Percentiles rank a stretch among this genome's conserved stretches.
phyloP scores from a whole-genome alignment of 2,329 filamentous ascomycete species.

The Fusarium poae region DNA sequence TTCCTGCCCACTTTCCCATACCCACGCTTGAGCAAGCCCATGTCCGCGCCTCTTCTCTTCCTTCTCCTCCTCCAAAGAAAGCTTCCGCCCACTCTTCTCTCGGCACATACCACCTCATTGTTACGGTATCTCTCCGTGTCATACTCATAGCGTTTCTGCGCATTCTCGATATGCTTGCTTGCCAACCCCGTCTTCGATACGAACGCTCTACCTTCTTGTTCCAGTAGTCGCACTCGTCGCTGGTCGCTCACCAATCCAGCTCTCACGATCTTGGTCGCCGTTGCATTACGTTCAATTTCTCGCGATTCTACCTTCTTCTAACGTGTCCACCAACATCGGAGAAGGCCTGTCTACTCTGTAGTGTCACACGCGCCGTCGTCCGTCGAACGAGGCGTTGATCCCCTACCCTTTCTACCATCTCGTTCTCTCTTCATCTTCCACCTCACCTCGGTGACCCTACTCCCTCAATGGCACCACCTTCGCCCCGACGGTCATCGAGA shows the following conservation, averaged over 20 bases:
- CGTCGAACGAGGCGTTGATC: neutral
- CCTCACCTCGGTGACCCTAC: constrained; percentile 49
- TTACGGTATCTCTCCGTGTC: constrained; percentile 37
- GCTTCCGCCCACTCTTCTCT: constrained; percentile 50
- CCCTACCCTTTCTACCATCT: constrained; percentile 19
- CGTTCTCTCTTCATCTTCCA: constrained; percentile 39
- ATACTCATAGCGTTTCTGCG: constrained; percentile 41
- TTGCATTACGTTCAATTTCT: constrained; percentile 43
- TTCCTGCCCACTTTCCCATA: constrained; percentile 42
- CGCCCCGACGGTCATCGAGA: constrained; percentile 91
- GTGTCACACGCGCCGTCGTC: constrained; percentile 18
- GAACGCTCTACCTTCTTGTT: constrained; percentile 40
- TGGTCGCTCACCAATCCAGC: constrained; percentile 34
- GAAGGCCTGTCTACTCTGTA: constrained; percentile 2
- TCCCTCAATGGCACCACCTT: constrained; percentile 69
- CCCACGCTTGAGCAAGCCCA: constrained; percentile 18
- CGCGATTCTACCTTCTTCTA: constrained; percentile 19
- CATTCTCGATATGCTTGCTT: constrained; percentile 48
- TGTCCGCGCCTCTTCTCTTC: constrained; percentile 21
- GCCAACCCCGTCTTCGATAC: constrained; percentile 45
- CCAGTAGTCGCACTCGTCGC: constrained; percentile 44
- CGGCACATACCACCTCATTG: constrained; percentile 28
- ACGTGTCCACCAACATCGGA: constrained; percentile 11
- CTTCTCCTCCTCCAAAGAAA: constrained; percentile 39
- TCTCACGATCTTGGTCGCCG: constrained; percentile 33